A percentile compares a stretch with the other conserved stretches of the same genome.
phyloP scores from a whole-genome alignment of 1,284 basidiomycete genomes.

The Taiwanofungus camphoratus region DNA sequence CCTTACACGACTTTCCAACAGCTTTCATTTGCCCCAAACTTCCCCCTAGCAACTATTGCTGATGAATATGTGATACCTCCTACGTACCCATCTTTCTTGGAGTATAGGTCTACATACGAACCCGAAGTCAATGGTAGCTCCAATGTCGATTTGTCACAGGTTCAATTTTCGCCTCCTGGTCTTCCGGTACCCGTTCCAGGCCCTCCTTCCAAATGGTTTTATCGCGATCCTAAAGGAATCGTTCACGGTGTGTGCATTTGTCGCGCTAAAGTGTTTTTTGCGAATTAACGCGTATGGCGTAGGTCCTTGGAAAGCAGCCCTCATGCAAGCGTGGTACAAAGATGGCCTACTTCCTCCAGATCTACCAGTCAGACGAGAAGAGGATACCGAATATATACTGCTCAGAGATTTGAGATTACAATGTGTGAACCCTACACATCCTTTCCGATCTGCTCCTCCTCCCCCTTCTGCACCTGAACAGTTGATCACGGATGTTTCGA shows the following conservation, averaged over 20 bases:
- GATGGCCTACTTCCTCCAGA: constrained; percentile 75
- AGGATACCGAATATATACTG: constrained; percentile 59
- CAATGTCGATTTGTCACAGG: constrained; percentile 45
- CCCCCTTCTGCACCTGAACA: constrained; percentile 16
- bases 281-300: constrained; percentile 2
- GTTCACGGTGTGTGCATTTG: constrained; percentile 56
- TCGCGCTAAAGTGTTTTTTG: constrained; percentile 8
- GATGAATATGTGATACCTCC: constrained; percentile 87
- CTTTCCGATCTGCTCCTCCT: constrained; percentile 55
- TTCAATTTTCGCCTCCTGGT: constrained; percentile 73
- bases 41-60: constrained; percentile 79
- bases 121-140: constrained; percentile 40
- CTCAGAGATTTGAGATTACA: constrained; percentile 70
- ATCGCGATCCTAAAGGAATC: constrained; percentile 71
- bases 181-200: constrained; percentile 61
- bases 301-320: constrained; percentile 81
- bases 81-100: constrained; percentile 72
- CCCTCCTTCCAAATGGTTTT: constrained; percentile 70
- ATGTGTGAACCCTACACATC: constrained; percentile 70
- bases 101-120: constrained; percentile 60
- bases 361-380: constrained; percentile 71
- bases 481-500: constrained; percentile 33
- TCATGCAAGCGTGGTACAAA: constrained; percentile 83
- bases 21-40: constrained; percentile 73
- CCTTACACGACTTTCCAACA: constrained; percentile 89